Evolutionary conservation across 1,139 yeast genomes (phyloP), one percentile per base, ranked within the genome.

Genomic region (Suhomyces ambrosiae): DNA sequence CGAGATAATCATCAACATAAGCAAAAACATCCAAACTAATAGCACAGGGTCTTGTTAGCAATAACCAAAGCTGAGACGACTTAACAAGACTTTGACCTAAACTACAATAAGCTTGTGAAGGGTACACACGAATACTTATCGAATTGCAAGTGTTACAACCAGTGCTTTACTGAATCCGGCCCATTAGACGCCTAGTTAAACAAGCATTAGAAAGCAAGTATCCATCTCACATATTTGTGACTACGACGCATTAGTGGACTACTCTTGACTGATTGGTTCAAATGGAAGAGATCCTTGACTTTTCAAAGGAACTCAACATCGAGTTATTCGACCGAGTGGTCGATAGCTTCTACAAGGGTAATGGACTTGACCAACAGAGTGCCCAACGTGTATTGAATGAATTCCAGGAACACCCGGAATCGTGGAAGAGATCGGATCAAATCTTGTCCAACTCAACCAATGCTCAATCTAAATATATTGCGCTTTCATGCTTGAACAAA

Each of bases 361-460:
- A 86, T 7, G 96, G 96, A 19, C 72, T 77, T 12, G 86, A 79
- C 50, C 95, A 90, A 53, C 83, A 82, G 51, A 74, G 76, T 47
- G 98, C 99, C 9, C 97, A 88, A 63, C 72, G 74, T 32, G 74
- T 89, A 5, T 75, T 92, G 56, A 89, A 92, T 32, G 83, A 82
- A 64, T 90, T 92, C 60, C 97, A 94, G 63, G 96, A 89, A 47
- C 85, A 89, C 61, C 94, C 94, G 2, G 96, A 92, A 51, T 85
- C 97, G 22, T 92, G 99, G 99, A 88, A 86, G 50, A 79, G 86
- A 43, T 94, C 96, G 21, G 97, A 92, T 56, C 82, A 85, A 59
- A 90, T 92, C 44, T 73, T 92, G 50, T 92, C 92, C 49, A 76
- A 71, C 49, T 82, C 95, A 6, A 68, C 68, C 40, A 86, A 88